phyloP scores from a whole-genome alignment of 352 stramenopile species.

The Globisporangium echinulatum region DNA sequence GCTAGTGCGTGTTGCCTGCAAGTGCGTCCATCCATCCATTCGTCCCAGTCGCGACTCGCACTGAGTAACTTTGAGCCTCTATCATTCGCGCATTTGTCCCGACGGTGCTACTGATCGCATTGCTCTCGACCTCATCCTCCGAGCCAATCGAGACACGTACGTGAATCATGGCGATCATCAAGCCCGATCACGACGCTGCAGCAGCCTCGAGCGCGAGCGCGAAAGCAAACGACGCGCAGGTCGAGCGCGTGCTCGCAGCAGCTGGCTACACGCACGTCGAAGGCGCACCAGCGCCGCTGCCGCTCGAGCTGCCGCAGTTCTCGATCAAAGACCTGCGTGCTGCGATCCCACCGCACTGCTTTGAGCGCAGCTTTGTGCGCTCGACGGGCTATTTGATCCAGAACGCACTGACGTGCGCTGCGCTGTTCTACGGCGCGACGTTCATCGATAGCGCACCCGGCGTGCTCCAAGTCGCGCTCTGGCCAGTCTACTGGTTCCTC shows the following conservation, averaged over 20 bases:
- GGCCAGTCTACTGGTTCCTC: slow-evolving; percentile 96
- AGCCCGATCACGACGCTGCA: slow-evolving; percentile 41
- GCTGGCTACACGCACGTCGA: slow-evolving; percentile 71
- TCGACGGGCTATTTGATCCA: slow-evolving; percentile 90
- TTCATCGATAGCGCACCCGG: slow-evolving; percentile 43
- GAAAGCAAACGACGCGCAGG: slow-evolving; percentile 11
- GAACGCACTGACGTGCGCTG: slow-evolving; percentile 87
- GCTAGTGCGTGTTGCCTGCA: too few relatives aligned
- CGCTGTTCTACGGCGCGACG: slow-evolving; percentile 85
- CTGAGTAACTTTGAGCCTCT: too few relatives aligned
- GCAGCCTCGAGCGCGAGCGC: slow-evolving; percentile 16
- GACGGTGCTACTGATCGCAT: neutral
- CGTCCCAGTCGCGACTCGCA: too few relatives aligned
- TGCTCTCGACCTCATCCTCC: neutral
- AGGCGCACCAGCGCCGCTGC: slow-evolving; percentile 67
- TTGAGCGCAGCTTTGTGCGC: slow-evolving; percentile 90
- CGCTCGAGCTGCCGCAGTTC: slow-evolving; percentile 79
- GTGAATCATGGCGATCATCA: slow-evolving; percentile 57
- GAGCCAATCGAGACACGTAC: neutral
- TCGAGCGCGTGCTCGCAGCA: slow-evolving; percentile 42
- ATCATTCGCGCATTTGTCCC: too few relatives aligned
- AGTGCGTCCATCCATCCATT: too few relatives aligned
- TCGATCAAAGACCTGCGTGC: slow-evolving; percentile 87
- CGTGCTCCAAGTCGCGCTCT: slow-evolving; percentile 46
- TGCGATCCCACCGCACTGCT: slow-evolving; percentile 94